Percentiles rank a stretch among this genome's conserved stretches.
phyloP scores from a whole-genome alignment of 768 basidiomycete genomes.

The Amylocystis lapponica region DNA sequence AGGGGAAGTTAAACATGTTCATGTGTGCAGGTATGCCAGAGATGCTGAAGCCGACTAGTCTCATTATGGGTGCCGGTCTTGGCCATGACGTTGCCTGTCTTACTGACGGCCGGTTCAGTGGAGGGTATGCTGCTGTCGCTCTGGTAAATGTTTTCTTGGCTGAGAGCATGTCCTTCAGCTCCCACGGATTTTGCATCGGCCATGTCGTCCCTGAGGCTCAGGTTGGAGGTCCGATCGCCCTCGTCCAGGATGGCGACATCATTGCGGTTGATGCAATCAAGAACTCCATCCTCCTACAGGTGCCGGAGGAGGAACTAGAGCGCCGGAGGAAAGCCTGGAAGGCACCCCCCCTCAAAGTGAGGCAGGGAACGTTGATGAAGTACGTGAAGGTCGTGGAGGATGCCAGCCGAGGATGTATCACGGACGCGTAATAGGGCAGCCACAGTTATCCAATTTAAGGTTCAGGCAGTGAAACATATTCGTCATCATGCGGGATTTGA shows the following conservation, averaged over 20 bases:
- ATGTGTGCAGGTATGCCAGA: constrained; percentile 86
- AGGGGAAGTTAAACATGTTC: too few relatives aligned
- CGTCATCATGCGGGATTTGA: too few relatives aligned
- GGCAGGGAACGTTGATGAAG: constrained; percentile 81
- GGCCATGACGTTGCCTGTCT: constrained; percentile 94
- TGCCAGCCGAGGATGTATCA: constrained; percentile 90
- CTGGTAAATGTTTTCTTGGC: constrained; percentile 10
- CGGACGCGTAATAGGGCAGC: constrained; percentile 59
- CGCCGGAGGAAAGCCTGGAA: constrained; percentile 68
- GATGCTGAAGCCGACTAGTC: constrained; percentile 96
- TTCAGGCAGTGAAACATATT: too few relatives aligned
- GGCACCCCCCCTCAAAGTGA: constrained; percentile 80
- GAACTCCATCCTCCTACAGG: constrained; percentile 75
- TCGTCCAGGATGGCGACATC: constrained; percentile 82
- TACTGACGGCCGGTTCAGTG: constrained; percentile 97
- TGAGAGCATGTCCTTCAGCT: constrained; percentile 40
- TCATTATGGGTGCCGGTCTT: constrained; percentile 98
- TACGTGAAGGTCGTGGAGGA: constrained; percentile 86
- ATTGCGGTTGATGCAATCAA: constrained; percentile 86
- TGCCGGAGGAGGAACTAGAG: constrained; percentile 76
- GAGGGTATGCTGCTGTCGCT: constrained; percentile 58
- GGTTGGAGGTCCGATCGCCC: constrained; percentile 88
- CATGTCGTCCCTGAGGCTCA: constrained; percentile 97
- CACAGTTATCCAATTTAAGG: too few relatives aligned
- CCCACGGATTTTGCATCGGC: constrained; percentile 94